Base-by-base conservation (phyloP, 331 rosid genomes). In the Cucumis variabilis region DNA sequence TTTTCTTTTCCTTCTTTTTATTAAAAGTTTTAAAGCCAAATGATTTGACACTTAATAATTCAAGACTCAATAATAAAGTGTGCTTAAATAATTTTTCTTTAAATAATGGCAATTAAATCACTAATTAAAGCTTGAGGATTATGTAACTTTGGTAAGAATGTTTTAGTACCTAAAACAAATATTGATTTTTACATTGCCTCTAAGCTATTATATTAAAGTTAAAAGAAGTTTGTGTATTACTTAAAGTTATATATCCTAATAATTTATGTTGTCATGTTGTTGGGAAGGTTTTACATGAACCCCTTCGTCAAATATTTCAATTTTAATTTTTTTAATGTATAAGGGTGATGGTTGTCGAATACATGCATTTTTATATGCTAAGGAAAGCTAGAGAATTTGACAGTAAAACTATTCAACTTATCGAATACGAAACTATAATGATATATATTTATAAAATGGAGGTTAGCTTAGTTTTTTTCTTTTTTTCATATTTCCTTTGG, bases 21-120 rank as follows among this genome's bases (percentile, higher is more conserved):
- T 50, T 4, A 79, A 79, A 53, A 48, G 65, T 77, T 16, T 77
- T 50, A 0, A 46, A 76, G 46, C 82, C 37, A 78, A 50, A 79
- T 27, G 46, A 79, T 79, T 79, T 79, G 67, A 79, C n/a, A 79
- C n/a, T 27, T 53, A 25, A 79, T 50, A 50, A 50, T 79, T 79
- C 12, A 51, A 50, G 24, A 79, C 17, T 51, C 37, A 79, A 50
- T 21, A 20, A 62, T 14, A 50, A 78, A 50, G 44, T 79, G 51
- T n/a, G 9, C 0, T 53, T 79, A 51, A 51, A 24, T 13, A 37
- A 37, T 2, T 37, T n/a, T 37, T 37, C 5, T 2, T 37, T 16
- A 14, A 13, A 19, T 2, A 62, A 62, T 53, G 44, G 6, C 21
- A 53, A 25, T 9, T 51, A 9, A n/a, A 6, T 21, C 13, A 76